These are phyloP conservation scores for Isabelozyma pseudorhagii DNA, from an alignment of 805 yeast genomes.

Conservation along the genomic window DNA sequence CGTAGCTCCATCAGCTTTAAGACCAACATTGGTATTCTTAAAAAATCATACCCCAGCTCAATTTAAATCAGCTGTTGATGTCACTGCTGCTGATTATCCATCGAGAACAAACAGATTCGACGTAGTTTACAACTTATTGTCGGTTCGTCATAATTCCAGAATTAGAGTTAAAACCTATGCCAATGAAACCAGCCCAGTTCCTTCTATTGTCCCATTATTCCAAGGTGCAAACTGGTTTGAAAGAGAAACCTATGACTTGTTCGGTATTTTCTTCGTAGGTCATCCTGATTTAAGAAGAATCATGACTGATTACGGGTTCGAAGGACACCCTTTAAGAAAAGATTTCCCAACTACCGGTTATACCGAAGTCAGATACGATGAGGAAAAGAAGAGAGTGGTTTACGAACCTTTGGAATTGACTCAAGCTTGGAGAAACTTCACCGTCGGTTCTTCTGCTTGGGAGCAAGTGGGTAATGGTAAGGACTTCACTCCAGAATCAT, in stretches of 20 bases:
- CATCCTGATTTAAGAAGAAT: constrained; percentile 89
- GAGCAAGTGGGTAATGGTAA: constrained; percentile 88
- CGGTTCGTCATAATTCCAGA: constrained; percentile 81
- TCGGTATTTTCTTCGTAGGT: constrained; percentile 81
- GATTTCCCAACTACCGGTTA: constrained; percentile 93
- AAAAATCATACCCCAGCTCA: constrained; percentile 79
- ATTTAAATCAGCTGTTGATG: constrained; percentile 73
- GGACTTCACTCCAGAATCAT: constrained; percentile 76
- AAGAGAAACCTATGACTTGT: constrained; percentile 85
- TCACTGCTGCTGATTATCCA: constrained; percentile 87
- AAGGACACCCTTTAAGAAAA: constrained; percentile 87
- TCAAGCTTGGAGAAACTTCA: constrained; percentile 88
- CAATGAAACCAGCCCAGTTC: constrained; percentile 77
- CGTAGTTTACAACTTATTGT: constrained; percentile 77
- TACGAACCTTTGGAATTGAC: constrained; percentile 89
- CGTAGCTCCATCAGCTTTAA: constrained; percentile 71
- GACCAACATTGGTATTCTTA: constrained; percentile 68
- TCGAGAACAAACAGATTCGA: constrained; percentile 81
- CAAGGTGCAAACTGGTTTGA: constrained; percentile 90
- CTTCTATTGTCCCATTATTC: constrained; percentile 67
- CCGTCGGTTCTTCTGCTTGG: constrained; percentile 87
- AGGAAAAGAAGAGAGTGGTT: constrained; percentile 84
- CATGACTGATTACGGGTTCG: constrained; percentile 89
- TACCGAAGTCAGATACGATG: constrained; percentile 86
- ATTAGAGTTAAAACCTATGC: constrained; percentile 89